Evolutionary conservation across 148 eudicot species (phyloP), one percentile per base, ranked within the genome.

Genomic region (Gaultheria prostrata): DNA sequence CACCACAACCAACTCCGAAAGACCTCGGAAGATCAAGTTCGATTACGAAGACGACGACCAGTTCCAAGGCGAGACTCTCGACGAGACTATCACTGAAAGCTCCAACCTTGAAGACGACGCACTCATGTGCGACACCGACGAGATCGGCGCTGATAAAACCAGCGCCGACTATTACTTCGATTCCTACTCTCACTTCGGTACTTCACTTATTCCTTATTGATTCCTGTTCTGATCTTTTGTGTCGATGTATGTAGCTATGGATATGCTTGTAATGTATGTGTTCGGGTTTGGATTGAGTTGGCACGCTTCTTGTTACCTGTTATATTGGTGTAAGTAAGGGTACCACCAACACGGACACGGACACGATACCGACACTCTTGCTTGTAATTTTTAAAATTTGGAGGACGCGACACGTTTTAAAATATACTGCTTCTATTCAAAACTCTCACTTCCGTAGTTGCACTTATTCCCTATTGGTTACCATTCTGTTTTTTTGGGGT

Each of bases 91-190:
- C 69, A 81, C 89, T 1, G 91, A 84, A 70, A 93, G 86, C 85
- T 93, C 97, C 21, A 87, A 89, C 61, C 85, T 87, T 72, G 89
- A 88, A 4, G 90, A 86, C 56, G 91, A 86, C 72, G 89, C 88
- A 8, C 49, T 89, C 70, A 93, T 92, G 95, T 88, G 86, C 84
- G 94, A 91, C 15, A 61, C 83, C n/a, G 85, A 85, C 33, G 91
- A 83, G 53, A 67, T 86, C 76, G 90, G 78, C 49, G 91, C 67
- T 77, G 96, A 93, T 74, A 91, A 91, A 80, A 97, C 99, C 75
- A 97, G 98, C 85, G 99, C 99, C 69, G 99, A 97, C 83, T 97
- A 97, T 81, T 97, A 97, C 90, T 97, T 97, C 84, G 99, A 97
- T 85, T 97, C 99, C 43, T 97, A 97, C 87, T 95, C 99, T 32